Conservation (phyloP, 1,139 yeast genomes). For the Kluyveromyces sp. region DNA sequence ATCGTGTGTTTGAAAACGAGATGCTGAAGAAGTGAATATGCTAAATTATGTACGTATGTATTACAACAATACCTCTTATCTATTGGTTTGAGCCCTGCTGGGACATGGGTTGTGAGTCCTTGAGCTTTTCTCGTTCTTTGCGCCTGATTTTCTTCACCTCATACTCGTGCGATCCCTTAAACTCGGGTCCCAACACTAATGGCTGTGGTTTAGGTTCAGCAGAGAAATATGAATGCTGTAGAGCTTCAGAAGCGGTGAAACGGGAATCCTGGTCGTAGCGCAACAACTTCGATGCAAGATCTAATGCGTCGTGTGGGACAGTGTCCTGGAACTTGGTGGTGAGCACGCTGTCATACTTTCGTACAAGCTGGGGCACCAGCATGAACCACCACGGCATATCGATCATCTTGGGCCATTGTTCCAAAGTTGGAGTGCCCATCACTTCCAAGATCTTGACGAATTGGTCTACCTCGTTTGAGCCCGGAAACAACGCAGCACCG, state of each 20-base stretch:
- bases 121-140: slow-evolving; percentile 43
- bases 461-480: slow-evolving; percentile 83
- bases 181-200: slow-evolving; percentile 42
- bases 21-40: slow-evolving; percentile 17
- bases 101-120: not conserved
- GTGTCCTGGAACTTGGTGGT: slow-evolving; percentile 37
- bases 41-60: not conserved
- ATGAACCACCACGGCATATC: slow-evolving; percentile 89
- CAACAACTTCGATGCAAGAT: slow-evolving; percentile 58
- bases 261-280: slow-evolving; percentile 63
- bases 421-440: slow-evolving; percentile 78
- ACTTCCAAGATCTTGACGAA: slow-evolving; percentile 65
- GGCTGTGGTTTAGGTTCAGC: slow-evolving; percentile 63
- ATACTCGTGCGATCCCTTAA: slow-evolving; percentile 92
- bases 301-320: slow-evolving; percentile 45
- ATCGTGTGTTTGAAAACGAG: slow-evolving; percentile 26
- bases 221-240: slow-evolving; percentile 60
- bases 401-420: slow-evolving; percentile 73
- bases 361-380: slow-evolving; percentile 47
- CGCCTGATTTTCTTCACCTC: slow-evolving; percentile 84
- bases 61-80: not conserved
- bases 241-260: slow-evolving; percentile 53
- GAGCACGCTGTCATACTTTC: slow-evolving; percentile 42
- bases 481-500: slow-evolving; percentile 73
- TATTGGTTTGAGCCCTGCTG: no score